Conservation (phyloP, 495 filamentous ascomycete species). For the Aspergillus ellipticus region DNA sequence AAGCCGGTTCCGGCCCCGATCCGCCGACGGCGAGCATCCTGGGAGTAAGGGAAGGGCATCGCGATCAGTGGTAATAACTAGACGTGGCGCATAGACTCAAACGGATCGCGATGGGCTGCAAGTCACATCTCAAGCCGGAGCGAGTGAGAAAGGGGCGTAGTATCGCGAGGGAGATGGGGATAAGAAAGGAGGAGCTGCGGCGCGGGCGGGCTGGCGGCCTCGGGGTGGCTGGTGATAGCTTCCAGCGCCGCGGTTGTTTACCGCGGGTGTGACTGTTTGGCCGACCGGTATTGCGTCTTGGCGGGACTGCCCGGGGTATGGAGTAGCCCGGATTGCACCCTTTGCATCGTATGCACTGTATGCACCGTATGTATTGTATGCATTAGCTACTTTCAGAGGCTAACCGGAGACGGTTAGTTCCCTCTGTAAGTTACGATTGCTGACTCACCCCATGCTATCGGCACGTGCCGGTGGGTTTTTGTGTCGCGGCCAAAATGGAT, state of each 20-base stretch:
- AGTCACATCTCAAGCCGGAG: conserved; percentile 36
- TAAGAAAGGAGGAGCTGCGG: conserved; percentile 23
- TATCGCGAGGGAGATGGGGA: conserved; percentile 14
- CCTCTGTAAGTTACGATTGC: not conserved
- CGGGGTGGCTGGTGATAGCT: conserved; percentile 42
- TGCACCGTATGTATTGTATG: not conserved
- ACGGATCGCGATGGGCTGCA: conserved; percentile 23
- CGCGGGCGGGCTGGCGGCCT: conserved; percentile 29
- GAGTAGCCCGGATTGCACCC: not conserved
- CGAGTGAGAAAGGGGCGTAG: conserved; percentile 8
- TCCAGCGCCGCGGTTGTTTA: conserved; percentile 18
- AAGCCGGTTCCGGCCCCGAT: conserved; percentile 53
- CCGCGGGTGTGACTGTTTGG: conserved; percentile 19
- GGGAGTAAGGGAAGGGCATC: conserved; percentile 79
- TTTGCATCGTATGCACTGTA: not conserved
- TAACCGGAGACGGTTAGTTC: too few relatives aligned
- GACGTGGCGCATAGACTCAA: conserved; percentile 30
- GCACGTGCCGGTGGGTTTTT: not conserved
- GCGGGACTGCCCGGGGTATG: not conserved
- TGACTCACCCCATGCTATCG: not conserved
- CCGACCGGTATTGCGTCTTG: not conserved
- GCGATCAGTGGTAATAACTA: conserved; percentile 29
- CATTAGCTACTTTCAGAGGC: too few relatives aligned
- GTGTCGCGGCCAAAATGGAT: not conserved
- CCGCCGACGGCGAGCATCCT: conserved; percentile 56